Evolutionary conservation across 2,329 filamentous ascomycete genomes (phyloP).

Genomic region (Aurifilum marmelostoma): DNA sequence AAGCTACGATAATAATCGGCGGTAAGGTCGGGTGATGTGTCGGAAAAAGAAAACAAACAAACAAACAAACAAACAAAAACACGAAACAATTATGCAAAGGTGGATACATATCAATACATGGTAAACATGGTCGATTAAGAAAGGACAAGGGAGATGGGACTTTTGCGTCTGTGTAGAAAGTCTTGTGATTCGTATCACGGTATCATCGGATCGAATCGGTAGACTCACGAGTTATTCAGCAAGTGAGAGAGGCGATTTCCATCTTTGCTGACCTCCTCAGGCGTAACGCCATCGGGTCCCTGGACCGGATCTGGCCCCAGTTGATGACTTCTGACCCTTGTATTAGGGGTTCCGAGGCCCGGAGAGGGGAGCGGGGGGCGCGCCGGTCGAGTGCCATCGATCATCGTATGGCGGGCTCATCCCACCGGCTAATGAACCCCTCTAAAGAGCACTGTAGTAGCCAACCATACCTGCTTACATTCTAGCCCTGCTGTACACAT

Average conservation of each 20-base stretch:
- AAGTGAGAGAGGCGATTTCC: background rate
- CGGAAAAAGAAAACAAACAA: background rate
- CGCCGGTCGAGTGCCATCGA: background rate
- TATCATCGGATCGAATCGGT: background rate
- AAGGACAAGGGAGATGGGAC: no score
- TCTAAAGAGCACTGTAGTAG: background rate
- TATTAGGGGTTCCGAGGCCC: no score
- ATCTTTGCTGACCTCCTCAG: background rate
- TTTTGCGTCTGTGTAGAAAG: no score
- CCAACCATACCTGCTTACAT: background rate
- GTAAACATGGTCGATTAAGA: background rate
- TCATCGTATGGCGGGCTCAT: background rate
- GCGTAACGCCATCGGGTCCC: background rate
- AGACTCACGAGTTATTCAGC: no score
- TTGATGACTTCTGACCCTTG: no score
- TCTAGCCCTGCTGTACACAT: no score
- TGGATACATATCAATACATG: background rate
- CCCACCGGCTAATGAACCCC: background rate
- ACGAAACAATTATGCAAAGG: background rate
- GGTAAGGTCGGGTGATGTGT: background rate
- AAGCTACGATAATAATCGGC: background rate
- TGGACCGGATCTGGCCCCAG: no score
- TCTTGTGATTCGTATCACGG: background rate
- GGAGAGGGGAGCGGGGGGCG: no score
- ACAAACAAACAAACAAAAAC: background rate